A percentile compares a stretch with the other conserved stretches of the same genome.
Conservation (phyloP, 2,329 filamentous ascomycete species). For the Xylariaceae sp. region DNA sequence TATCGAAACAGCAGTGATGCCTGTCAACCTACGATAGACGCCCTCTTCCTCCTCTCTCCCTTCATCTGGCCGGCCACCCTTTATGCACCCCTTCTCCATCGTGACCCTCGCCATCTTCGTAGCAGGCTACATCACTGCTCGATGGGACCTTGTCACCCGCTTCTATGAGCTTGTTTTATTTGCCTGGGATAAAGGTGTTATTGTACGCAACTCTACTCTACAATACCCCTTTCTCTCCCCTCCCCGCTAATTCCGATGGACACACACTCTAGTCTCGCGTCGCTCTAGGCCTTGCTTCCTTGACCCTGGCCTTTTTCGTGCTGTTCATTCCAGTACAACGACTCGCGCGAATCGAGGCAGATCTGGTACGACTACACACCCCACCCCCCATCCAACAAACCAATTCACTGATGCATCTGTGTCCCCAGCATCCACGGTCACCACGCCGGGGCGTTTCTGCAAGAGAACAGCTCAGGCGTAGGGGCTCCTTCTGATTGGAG, state of each 20-base stretch:
- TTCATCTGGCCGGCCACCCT: conserved; percentile 14
- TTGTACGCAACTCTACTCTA: conserved; percentile 53
- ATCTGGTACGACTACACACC: conserved; percentile 58
- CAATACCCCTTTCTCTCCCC: neutral
- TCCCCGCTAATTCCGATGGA: neutral
- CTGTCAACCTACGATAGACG: conserved; percentile 33
- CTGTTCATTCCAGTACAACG: conserved; percentile 80
- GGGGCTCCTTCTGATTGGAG: conserved; percentile 78
- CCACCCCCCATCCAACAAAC: neutral
- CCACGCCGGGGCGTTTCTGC: conserved; percentile 81
- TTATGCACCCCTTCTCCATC: conserved; percentile 96
- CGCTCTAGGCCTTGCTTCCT: conserved; percentile 75
- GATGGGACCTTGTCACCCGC: conserved; percentile 96
- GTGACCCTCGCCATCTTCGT: conserved; percentile 97
- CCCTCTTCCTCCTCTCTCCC: conserved; percentile 40
- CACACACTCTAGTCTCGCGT: conserved; percentile 64
- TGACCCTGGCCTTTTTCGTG: conserved; percentile 80
- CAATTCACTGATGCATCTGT: neutral
- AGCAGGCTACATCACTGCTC: conserved; percentile 97
- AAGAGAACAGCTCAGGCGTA: conserved; percentile 86
- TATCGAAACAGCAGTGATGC: conserved; percentile 25
- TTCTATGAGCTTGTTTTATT: conserved; percentile 96
- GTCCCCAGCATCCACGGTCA: conserved; percentile 75
- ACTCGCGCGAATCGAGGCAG: conserved; percentile 74
- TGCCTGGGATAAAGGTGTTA: conserved; percentile 97